phyloP scores from a whole-genome alignment of 345 rosid species.

The Arabis hirsuta region DNA sequence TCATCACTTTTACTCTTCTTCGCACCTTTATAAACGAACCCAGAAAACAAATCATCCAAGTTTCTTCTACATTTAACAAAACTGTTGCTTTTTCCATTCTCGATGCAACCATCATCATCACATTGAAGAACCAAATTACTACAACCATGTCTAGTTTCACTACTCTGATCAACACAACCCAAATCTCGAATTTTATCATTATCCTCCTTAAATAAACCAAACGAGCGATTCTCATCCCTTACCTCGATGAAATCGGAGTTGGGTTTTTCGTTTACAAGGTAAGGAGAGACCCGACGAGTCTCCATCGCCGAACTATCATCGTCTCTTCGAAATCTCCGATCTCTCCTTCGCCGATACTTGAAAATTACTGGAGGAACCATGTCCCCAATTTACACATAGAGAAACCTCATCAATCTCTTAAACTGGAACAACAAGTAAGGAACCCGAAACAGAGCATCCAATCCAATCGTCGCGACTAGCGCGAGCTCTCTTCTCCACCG shows the following conservation, averaged over 20 bases:
- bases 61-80: conserved; percentile 21
- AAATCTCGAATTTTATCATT: neutral
- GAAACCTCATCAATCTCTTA: conserved; percentile 4
- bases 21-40: conserved; percentile 10
- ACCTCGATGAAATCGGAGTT: conserved; percentile 8
- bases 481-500: conserved; percentile 13
- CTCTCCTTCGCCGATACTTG: conserved; percentile 28
- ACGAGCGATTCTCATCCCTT: conserved; percentile 10
- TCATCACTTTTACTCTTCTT: conserved; percentile 6
- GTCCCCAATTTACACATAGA: neutral
- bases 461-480: neutral
- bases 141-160: conserved; percentile 4
- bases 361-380: conserved; percentile 33
- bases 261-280: conserved; percentile 12
- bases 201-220: conserved; percentile 13
- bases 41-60: conserved; percentile 23
- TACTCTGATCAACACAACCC: conserved; percentile 2
- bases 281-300: conserved; percentile 13
- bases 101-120: neutral
- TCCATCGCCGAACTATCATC: conserved; percentile 12
- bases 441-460: conserved; percentile 23
- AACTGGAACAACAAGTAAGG: neutral
- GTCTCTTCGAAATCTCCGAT: conserved; percentile 3
- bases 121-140: conserved; percentile 16
- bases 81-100: conserved; percentile 11